These are phyloP conservation scores for Grosmannia penicillata DNA, from an alignment of 2,329 filamentous ascomycete genomes.

Conservation along the genomic window DNA sequence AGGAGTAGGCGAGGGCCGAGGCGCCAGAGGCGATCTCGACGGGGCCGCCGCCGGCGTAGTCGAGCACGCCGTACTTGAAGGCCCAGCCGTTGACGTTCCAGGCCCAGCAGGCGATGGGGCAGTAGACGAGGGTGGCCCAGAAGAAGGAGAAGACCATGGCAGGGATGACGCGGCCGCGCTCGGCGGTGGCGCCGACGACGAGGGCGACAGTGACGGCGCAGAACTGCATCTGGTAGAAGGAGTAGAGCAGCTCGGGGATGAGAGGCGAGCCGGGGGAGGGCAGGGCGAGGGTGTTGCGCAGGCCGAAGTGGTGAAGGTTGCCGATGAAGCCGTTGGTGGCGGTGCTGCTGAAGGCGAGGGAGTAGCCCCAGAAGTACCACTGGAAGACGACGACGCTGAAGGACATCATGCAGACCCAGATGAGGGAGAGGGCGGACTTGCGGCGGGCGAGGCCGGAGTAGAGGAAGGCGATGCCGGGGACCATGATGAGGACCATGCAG, in stretches of 20 bases:
- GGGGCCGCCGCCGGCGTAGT: slow-evolving; percentile 91
- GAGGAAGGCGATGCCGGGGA: slow-evolving; percentile 90
- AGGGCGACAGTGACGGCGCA: slow-evolving; percentile 86
- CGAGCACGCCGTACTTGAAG: slow-evolving; percentile 78
- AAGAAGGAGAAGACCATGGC: slow-evolving; percentile 91
- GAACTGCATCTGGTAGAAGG: slow-evolving; percentile 99
- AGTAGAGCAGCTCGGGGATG: slow-evolving; percentile 79
- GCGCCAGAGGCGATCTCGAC: slow-evolving; percentile 94
- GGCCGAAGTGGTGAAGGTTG: slow-evolving; percentile 74
- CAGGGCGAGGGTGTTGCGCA: slow-evolving; percentile 66
- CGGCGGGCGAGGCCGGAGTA: slow-evolving; percentile 95
- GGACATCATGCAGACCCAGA: slow-evolving; percentile 94
- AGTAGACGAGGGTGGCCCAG: slow-evolving; percentile 97
- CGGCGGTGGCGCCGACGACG: slow-evolving; percentile 79
- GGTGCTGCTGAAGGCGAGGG: slow-evolving; percentile 72
- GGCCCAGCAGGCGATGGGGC: slow-evolving; percentile 88
- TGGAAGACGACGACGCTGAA: slow-evolving; percentile 87
- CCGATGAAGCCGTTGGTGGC: slow-evolving; percentile 86
- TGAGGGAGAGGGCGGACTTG: slow-evolving; percentile 93
- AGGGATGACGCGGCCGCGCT: slow-evolving; percentile 83
- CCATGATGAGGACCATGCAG: slow-evolving; percentile 92
- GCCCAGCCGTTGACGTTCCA: slow-evolving; percentile 95
- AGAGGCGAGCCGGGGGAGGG: slow-evolving; percentile 84
- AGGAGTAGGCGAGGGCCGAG: slow-evolving; percentile 86
- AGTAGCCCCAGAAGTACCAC: slow-evolving; percentile 99